Conservation (phyloP, 768 basidiomycete genomes). For the Epithele typhae region DNA sequence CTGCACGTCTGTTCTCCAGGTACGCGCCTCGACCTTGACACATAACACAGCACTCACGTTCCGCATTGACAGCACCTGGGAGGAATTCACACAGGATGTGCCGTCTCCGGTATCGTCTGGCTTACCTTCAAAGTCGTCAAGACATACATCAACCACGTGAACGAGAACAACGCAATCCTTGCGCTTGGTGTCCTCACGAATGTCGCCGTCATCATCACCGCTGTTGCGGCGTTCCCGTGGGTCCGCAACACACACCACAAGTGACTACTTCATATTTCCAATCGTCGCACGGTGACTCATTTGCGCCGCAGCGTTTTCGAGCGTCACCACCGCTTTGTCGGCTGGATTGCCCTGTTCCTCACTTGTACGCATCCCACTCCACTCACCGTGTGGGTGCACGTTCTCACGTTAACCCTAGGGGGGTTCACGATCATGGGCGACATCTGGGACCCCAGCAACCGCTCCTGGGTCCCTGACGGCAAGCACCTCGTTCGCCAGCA, state of each 20-base stretch:
- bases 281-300: slow-evolving; percentile 2
- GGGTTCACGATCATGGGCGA: slow-evolving; percentile 64
- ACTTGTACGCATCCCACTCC: slow-evolving; percentile 38
- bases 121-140: slow-evolving; percentile 58
- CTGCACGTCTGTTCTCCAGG: slow-evolving; percentile 71
- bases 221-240: slow-evolving; percentile 71
- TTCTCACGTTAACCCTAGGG: slow-evolving; percentile 33
- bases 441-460: slow-evolving; percentile 51
- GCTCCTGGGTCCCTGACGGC: slow-evolving; percentile 54
- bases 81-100: slow-evolving; percentile 76
- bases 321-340: slow-evolving; percentile 74
- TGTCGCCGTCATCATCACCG: slow-evolving; percentile 51
- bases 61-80: slow-evolving; percentile 52
- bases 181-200: slow-evolving; percentile 59
- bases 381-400: background rate
- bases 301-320: slow-evolving; percentile 60
- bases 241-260: slow-evolving; percentile 79
- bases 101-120: slow-evolving; percentile 67
- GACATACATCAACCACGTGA: slow-evolving; percentile 45
- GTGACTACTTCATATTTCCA: slow-evolving; percentile 33
- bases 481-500: slow-evolving; percentile 58
- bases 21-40: slow-evolving; percentile 4
- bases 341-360: slow-evolving; percentile 61
- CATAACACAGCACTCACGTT: background rate
- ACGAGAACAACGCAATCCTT: slow-evolving; percentile 53